Evolutionary conservation across 228 moss, liverwort and hornwort species (phyloP).

Genomic region (Sphagnum magellanicum): DNA sequence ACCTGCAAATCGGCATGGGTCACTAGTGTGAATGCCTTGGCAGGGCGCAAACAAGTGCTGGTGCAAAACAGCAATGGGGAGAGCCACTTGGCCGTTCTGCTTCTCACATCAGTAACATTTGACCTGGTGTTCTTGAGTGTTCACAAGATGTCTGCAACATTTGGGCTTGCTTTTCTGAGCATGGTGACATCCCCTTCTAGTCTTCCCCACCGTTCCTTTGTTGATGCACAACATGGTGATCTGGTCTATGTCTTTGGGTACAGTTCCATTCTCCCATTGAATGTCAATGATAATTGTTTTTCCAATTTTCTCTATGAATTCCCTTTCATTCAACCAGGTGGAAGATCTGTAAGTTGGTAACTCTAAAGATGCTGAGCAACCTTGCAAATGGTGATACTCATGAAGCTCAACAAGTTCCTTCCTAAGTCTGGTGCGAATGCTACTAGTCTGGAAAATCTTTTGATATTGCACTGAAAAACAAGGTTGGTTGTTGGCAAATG

Average conservation of each 20-base stretch:
- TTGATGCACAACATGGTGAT: conserved; percentile 32
- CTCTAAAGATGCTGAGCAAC: no score
- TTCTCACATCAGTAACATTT: conserved; percentile 41
- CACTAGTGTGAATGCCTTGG: conserved; percentile 33
- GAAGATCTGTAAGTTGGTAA: no score
- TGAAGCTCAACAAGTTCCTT: no score
- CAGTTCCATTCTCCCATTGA: no score
- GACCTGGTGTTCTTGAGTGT: conserved; percentile 44
- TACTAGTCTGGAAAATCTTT: no score
- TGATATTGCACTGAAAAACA: no score
- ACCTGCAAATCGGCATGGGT: conserved; percentile 45
- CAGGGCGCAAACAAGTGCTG: conserved; percentile 31
- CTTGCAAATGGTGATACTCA: no score
- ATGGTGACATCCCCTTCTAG: conserved; percentile 21
- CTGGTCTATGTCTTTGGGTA: conserved; percentile 49
- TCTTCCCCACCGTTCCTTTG: conserved; percentile 27
- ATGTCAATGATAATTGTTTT: no score
- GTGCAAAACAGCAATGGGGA: conserved; percentile 50
- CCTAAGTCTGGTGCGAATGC: no score
- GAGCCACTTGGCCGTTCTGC: conserved; percentile 32
- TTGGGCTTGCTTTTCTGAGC: conserved; percentile 45
- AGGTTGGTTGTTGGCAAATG: no score
- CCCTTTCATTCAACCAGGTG: no score
- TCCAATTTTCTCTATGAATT: no score
- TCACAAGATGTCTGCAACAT: conserved; percentile 26